Conservation (phyloP, 1,139 yeast genomes). For the Kodamaea suecica region DNA sequence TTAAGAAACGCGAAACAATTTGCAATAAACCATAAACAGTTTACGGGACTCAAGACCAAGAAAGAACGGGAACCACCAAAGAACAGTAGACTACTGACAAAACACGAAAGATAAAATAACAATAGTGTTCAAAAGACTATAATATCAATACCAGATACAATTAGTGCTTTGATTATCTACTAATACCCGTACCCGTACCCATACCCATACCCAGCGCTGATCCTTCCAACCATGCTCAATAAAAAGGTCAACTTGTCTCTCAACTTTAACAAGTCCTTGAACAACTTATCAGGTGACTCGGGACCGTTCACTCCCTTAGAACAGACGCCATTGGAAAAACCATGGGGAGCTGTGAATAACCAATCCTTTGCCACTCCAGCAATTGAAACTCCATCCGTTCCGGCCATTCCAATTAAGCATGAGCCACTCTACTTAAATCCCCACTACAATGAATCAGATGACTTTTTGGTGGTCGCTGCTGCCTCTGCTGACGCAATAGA, state of each 20-base stretch:
- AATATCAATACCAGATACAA: no score
- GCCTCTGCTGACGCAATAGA: slow-evolving; percentile 6
- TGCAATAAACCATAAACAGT: no score
- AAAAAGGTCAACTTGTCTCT: slow-evolving; percentile 29
- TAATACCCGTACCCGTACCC: no score
- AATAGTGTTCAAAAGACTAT: no score
- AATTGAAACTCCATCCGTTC: slow-evolving; percentile 9
- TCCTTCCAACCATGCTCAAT: slow-evolving; percentile 19
- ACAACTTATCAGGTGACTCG: slow-evolving; percentile 20
- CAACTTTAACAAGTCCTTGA: slow-evolving; percentile 30
- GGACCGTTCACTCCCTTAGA: slow-evolving; percentile 48
- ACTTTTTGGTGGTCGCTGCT: slow-evolving; percentile 28
- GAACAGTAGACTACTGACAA: no score
- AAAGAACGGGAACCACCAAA: no score
- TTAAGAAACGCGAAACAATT: no score
- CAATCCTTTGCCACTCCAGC: slow-evolving; percentile 6
- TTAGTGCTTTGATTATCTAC: no score
- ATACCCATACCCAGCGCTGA: no score
- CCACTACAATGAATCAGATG: slow-evolving; percentile 41
- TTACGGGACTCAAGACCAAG: no score
- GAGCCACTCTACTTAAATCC: slow-evolving; percentile 28
- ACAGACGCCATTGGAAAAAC: slow-evolving; percentile 42
- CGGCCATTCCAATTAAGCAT: slow-evolving; percentile 7
- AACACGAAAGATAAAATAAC: no score
- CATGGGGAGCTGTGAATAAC: slow-evolving; percentile 7